These are phyloP conservation scores for Kitagawia praeruptora DNA, from an alignment of 129 eudicot genomes.

Conservation along the genomic window DNA sequence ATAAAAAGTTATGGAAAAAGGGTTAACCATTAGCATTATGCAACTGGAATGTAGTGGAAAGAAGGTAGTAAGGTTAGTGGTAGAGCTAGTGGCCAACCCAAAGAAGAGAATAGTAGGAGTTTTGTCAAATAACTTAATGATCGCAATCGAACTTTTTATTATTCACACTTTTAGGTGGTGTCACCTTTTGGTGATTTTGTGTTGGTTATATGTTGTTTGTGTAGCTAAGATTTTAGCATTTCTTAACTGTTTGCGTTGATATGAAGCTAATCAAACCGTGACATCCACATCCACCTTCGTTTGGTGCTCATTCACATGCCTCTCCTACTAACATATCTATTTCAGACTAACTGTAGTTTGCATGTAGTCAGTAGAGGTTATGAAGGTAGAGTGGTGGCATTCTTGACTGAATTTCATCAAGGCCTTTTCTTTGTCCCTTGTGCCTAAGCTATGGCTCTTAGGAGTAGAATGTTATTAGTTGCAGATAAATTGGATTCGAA, in stretches of 20 bases:
- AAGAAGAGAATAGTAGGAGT: conserved; percentile 2
- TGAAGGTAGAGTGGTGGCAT: too few species aligned
- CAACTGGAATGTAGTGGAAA: not conserved
- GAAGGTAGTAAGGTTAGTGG: conserved; percentile 5
- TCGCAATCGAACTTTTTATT: conserved; percentile 20
- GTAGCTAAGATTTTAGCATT: conserved; percentile 6
- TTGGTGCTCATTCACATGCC: conserved; percentile 42
- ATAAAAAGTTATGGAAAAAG: too few species aligned
- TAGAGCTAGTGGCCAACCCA: conserved; percentile 30
- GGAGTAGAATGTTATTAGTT: too few species aligned
- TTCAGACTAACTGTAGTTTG: too few species aligned
- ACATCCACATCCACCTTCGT: conserved; percentile 37
- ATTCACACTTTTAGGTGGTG: conserved; percentile 17
- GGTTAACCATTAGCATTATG: not conserved
- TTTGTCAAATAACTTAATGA: conserved; percentile 36
- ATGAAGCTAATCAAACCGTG: conserved; percentile 46
- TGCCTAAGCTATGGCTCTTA: too few species aligned
- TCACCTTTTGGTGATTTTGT: conserved; percentile 5
- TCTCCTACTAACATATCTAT: conserved; percentile 1
- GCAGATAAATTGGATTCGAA: too few species aligned
- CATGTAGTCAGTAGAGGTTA: not conserved
- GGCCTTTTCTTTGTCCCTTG: too few species aligned
- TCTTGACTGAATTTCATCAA: too few species aligned
- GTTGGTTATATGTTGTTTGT: not conserved
- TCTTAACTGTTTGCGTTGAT: conserved; percentile 38